Conservation (phyloP, 2,329 filamentous ascomycete species). For the Aureobasidium sp. region DNA sequence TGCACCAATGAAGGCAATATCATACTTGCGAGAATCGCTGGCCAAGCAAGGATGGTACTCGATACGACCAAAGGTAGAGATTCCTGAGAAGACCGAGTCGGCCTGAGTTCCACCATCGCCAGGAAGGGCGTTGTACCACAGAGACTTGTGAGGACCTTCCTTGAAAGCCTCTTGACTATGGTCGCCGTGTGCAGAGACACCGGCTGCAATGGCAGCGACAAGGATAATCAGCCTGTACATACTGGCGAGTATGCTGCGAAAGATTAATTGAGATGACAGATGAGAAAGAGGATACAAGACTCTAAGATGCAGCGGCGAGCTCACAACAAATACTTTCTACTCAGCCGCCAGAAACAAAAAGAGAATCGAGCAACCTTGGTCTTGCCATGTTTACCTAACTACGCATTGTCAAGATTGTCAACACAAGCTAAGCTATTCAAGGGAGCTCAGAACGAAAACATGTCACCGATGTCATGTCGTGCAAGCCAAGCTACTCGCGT, state of each 20-base stretch:
- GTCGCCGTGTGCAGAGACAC: slow-evolving; percentile 50
- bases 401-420: slow-evolving; percentile 12
- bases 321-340: not conserved
- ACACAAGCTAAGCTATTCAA: slow-evolving; percentile 6
- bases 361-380: not conserved
- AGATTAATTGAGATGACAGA: not conserved
- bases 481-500: not conserved
- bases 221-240: slow-evolving; percentile 18
- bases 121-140: slow-evolving; percentile 79
- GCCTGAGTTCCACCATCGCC: slow-evolving; percentile 83
- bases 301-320: not conserved
- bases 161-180: slow-evolving; percentile 53
- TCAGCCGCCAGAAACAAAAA: not conserved
- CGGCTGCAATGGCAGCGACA: slow-evolving; percentile 36
- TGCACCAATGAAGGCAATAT: slow-evolving; percentile 71
- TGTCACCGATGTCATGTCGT: not conserved
- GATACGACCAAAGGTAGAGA: slow-evolving; percentile 74
- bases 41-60: slow-evolving; percentile 69
- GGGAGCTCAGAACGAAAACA: slow-evolving; percentile 10
- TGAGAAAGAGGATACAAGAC: not conserved
- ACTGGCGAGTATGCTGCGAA: not conserved
- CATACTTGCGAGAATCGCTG: slow-evolving; percentile 62
- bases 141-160: slow-evolving; percentile 59
- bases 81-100: slow-evolving; percentile 81
- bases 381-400: slow-evolving; percentile 14